Conservation (phyloP, 345 rosid species). For the Murraya koenigii region DNA sequence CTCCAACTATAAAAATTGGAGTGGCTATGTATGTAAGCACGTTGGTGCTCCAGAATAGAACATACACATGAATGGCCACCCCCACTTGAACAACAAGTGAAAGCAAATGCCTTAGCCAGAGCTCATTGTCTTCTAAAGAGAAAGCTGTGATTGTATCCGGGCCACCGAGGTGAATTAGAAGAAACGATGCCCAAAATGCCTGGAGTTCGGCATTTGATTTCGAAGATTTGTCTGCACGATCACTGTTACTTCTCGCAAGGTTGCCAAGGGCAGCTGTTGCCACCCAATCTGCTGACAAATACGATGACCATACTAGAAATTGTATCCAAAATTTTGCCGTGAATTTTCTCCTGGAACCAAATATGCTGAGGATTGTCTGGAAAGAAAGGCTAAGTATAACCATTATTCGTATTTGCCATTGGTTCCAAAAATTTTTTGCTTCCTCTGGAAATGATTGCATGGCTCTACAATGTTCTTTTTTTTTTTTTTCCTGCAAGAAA, state of each 20-base stretch:
- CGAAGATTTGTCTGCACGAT: background rate
- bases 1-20: slow-evolving; percentile 6
- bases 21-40: slow-evolving; percentile 12
- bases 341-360: slow-evolving; percentile 17
- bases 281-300: slow-evolving; percentile 22
- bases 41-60: slow-evolving; percentile 2
- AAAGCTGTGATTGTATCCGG: slow-evolving; percentile 40
- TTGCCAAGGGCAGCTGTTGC: slow-evolving; percentile 23
- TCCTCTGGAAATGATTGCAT: no score
- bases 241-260: background rate
- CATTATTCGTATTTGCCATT: no score
- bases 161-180: slow-evolving; percentile 44
- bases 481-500: no score
- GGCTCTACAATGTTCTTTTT: no score
- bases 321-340: background rate
- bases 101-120: slow-evolving; percentile 38
- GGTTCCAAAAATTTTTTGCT: background rate
- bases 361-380: slow-evolving; percentile 13
- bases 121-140: slow-evolving; percentile 34
- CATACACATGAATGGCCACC: background rate
- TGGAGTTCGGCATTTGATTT: background rate
- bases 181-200: slow-evolving; percentile 39
- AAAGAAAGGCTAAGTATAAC: slow-evolving; percentile 12
- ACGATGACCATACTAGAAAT: slow-evolving; percentile 10
- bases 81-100: slow-evolving; percentile 19